phyloP scores from a whole-genome alignment of 176 grass and related monocot species.

The Ampelocalamus luodianensis region DNA sequence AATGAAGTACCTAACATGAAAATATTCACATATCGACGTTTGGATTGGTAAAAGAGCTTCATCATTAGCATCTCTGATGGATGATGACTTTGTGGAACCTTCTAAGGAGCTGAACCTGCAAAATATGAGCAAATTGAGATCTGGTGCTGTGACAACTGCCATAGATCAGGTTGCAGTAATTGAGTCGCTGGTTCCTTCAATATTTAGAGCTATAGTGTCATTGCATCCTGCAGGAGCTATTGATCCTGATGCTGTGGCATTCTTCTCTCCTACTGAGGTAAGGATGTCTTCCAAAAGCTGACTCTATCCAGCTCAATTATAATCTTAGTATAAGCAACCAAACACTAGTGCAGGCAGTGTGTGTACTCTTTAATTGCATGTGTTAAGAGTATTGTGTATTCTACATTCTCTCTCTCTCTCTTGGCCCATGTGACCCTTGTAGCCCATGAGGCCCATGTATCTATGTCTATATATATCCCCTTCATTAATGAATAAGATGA shows the following conservation, averaged over 20 bases:
- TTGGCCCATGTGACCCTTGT: no score
- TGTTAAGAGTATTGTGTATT: no score
- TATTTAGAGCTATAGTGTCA: constrained; percentile 93
- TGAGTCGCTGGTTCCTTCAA: constrained; percentile 78
- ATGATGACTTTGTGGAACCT: constrained; percentile 68
- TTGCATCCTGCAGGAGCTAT: constrained; percentile 90
- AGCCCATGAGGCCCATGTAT: no score
- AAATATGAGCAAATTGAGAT: constrained; percentile 56
- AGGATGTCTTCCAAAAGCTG: constrained; percentile 31
- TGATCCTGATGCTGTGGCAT: constrained; percentile 82
- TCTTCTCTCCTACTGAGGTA: constrained; percentile 96
- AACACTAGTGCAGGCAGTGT: constrained; percentile 9
- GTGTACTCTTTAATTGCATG: constrained; percentile 5
- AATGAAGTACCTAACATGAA: constrained; percentile 66
- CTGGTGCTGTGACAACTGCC: constrained; percentile 35
- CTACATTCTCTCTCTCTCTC: no score
- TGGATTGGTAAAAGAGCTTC: constrained; percentile 97
- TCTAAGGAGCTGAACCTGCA: constrained; percentile 65
- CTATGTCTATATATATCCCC: no score
- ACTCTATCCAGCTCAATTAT: constrained; percentile 22
- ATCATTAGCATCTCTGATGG: constrained; percentile 58
- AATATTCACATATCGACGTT: constrained; percentile 76
- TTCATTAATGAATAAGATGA: no score
- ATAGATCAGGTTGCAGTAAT: constrained; percentile 80
- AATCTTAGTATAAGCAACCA: constrained; percentile 25